Evolutionary conservation across 2,329 filamentous ascomycete genomes (phyloP), one percentile per base, ranked within the genome.

Genomic region (Cordyceps tenuipes): DNA sequence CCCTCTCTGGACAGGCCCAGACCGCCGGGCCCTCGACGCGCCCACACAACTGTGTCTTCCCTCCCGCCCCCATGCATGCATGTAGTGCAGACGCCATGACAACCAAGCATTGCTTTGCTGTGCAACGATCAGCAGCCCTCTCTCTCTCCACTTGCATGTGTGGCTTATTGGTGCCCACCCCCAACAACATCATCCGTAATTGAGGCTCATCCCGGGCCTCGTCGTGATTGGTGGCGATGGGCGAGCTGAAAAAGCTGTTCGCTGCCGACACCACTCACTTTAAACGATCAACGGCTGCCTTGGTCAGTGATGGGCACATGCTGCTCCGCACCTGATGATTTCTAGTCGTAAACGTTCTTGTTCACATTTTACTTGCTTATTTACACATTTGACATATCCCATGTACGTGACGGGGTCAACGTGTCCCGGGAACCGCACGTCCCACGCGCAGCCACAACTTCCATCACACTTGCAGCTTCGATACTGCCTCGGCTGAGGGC

Each of bases 241-340:
- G 2, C 54, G n/a, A 48, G 54, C 54, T 57, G 54, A 57, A 57
- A 19, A 19, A 48, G 54, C 54, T 57, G 54, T 49, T 19, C 17
- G 21, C 34, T 41, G 44, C 54, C 44, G 44, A 23, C 43, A 36
- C 17, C 17, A n/a, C 23, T 36, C 43, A 57, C 43, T 26, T 26
- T 56, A 5, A 36, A 48, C 54, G 50, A 52, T 8, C 51, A 19
- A 31, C 9, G 1, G 26, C 29, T 3, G 4, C 6, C 29, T 1
- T 19, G n/a, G 51, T 48, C 54, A 46, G 39, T 12, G 17, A 44
- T 36, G 17, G 47, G 47, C 56, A 58, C 56, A 50, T 58, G 56
- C 17, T 51, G 36, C 12, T 31, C 5, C 29, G 31, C 47, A 49
- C 36, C 21, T 50, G 44, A 50, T 26, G 31, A n/a, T 13, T 41